Evolutionary conservation across 768 basidiomycete species (phyloP).

Genomic region (Nidularia pulvinata): DNA sequence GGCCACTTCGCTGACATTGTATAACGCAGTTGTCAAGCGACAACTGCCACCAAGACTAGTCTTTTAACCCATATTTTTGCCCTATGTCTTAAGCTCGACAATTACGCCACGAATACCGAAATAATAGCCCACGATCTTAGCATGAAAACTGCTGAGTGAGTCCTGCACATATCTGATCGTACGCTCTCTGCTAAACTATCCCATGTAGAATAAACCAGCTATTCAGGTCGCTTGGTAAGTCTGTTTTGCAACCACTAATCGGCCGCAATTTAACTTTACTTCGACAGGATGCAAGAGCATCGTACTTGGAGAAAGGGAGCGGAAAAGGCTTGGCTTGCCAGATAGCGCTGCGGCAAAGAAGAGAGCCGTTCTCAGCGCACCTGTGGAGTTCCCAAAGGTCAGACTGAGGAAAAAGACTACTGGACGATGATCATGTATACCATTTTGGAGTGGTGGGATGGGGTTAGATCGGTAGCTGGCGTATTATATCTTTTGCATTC

Average conservation of each 20-base stretch:
- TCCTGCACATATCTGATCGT: constrained; percentile 3
- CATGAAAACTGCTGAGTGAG: constrained; percentile 66
- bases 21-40: constrained; percentile 33
- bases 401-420: constrained; percentile 31
- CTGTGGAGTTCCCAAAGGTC: constrained; percentile 82
- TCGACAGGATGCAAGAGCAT: constrained; percentile 70
- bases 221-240: constrained; percentile 73
- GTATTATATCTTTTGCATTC: background rate
- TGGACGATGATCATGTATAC: background rate
- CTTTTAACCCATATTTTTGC: constrained; percentile 82
- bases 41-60: constrained; percentile 68
- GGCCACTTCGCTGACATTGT: too few species aligned
- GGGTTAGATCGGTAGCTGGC: too few species aligned
- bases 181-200: background rate
- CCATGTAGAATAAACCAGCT: constrained; percentile 50
- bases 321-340: constrained; percentile 68
- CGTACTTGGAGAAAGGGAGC: constrained; percentile 56
- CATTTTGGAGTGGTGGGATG: background rate
- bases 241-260: background rate
- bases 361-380: constrained; percentile 72
- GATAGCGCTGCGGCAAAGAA: constrained; percentile 62
- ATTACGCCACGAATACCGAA: constrained; percentile 69
- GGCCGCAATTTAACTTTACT: constrained; percentile 1
- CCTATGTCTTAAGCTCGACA: constrained; percentile 77
- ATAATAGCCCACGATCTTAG: constrained; percentile 75